Evolutionary conservation across 179 eudicot species (phyloP).

Genomic region (Beta lomatogona): DNA sequence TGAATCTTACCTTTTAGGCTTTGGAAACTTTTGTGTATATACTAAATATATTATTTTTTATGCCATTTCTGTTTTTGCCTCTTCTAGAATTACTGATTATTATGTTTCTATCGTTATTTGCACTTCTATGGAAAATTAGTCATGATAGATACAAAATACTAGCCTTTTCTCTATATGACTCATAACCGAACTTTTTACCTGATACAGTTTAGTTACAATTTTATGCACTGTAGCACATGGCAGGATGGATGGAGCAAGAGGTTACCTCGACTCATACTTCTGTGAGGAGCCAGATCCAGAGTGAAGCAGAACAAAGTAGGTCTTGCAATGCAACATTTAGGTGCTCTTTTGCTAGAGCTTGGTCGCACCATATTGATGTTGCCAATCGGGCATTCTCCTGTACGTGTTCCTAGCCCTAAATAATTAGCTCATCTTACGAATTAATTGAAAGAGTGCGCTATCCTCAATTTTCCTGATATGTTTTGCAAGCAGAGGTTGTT

Average conservation of each 20-base stretch:
- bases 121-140: not conserved
- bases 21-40: not conserved
- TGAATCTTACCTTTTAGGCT: not conserved
- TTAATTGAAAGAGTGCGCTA: slow-evolving; percentile 47
- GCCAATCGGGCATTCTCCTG: slow-evolving; percentile 91
- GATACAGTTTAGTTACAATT: slow-evolving; percentile 31
- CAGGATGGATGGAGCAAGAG: slow-evolving; percentile 75
- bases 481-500: slow-evolving; percentile 81
- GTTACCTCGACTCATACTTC: slow-evolving; percentile 59
- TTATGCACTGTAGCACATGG: slow-evolving; percentile 68
- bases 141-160: not conserved
- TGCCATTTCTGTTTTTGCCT: not conserved
- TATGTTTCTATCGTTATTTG: not conserved
- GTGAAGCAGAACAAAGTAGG: slow-evolving; percentile 74
- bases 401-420: slow-evolving; percentile 34
- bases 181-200: slow-evolving; percentile 16
- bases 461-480: slow-evolving; percentile 8
- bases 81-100: not conserved
- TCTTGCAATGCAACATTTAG: slow-evolving; percentile 86
- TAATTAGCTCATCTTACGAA: not conserved
- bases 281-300: slow-evolving; percentile 72
- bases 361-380: slow-evolving; percentile 84
- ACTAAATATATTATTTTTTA: not conserved
- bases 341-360: slow-evolving; percentile 92
- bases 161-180: slow-evolving; percentile 9